Base-by-base conservation (phyloP, 1,284 basidiomycete genomes). In the Ustanciosporium gigantosporum region DNA sequence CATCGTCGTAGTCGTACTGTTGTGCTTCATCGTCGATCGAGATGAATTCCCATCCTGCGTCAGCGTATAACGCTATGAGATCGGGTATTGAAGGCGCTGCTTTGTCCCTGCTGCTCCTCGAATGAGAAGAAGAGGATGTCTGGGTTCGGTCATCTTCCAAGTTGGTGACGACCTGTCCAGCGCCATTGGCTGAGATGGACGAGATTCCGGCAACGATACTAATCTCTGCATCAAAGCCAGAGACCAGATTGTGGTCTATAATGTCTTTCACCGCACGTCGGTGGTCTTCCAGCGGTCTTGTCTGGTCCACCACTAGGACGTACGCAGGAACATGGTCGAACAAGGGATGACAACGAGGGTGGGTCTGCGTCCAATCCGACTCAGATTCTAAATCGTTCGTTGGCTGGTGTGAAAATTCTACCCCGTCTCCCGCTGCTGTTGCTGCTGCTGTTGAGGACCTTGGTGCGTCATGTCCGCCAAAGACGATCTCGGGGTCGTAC, bases 1-100 rank as follows among this genome's bases (percentile, higher is more conserved):
- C 48, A 4, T 43, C 43, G 3, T 9, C 53, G 14, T 51, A 45
- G n/a, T n/a, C n/a, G n/a, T n/a, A n/a, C n/a, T n/a, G n/a, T n/a
- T n/a, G n/a, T n/a, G n/a, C n/a, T 3, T 48, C 31, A 15, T 62
- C 64, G n/a, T 55, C 67, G 16, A 60, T 47, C 13, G 52, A 57
- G 38, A 73, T 53, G 44, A 58, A 73, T 22, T 73, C 70, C 70
- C 70, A 73, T 4, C 70, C 70, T 15, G 46, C 36, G 20, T 66
- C 58, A 7, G 68, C 58, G 23, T 71, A 73, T 25, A 73, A 53
- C 7, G 58, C 56, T 4, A 47, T 44, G 1, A 73, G 53, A 17
- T 68, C 68, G 23, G 49, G 50, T 6, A 31, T 51, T 29, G 46
- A 48, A n/a, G 55, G 42, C 2, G 39, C 25, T 2, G 21, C 5